phyloP scores from a whole-genome alignment of 495 filamentous ascomycete species.

The Pyrenopolyporus hunteri region DNA sequence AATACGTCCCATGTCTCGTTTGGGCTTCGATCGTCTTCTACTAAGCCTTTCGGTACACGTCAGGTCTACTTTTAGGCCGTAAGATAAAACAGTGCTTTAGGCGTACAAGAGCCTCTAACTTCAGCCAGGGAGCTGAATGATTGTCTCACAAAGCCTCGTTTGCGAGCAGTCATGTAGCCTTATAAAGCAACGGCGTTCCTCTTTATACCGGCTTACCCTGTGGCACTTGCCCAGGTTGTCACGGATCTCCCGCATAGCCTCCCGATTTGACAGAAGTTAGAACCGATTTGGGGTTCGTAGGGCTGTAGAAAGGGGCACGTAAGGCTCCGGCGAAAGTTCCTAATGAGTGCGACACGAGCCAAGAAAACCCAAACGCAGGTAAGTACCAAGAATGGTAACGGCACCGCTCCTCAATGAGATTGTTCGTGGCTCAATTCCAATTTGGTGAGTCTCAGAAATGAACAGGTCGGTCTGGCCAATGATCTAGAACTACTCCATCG shows the following conservation, averaged over 20 bases:
- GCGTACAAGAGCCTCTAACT: not conserved
- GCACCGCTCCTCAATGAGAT: no score
- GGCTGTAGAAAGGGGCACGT: conserved; percentile 6
- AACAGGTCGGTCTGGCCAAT: no score
- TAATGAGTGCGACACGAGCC: not conserved
- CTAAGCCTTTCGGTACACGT: not conserved
- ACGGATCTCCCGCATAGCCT: conserved; percentile 16
- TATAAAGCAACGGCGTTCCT: not conserved
- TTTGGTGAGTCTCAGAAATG: no score
- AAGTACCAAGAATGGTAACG: no score
- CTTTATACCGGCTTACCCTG: not conserved
- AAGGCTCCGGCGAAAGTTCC: not conserved
- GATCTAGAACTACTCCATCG: no score
- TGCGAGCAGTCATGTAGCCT: conserved; percentile 2
- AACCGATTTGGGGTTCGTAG: not conserved
- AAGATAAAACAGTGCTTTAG: not conserved
- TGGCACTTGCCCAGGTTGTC: not conserved
- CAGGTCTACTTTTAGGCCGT: not conserved
- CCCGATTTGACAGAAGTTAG: not conserved
- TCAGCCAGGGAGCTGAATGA: not conserved
- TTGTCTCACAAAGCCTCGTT: conserved; percentile 10
- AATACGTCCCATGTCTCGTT: no score
- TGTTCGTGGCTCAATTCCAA: no score
- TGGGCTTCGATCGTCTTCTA: not conserved
- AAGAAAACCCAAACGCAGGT: not conserved